These are phyloP conservation scores for Globisporangium megalacanthum DNA, from an alignment of 352 stramenopile genomes.

Conservation along the genomic window DNA sequence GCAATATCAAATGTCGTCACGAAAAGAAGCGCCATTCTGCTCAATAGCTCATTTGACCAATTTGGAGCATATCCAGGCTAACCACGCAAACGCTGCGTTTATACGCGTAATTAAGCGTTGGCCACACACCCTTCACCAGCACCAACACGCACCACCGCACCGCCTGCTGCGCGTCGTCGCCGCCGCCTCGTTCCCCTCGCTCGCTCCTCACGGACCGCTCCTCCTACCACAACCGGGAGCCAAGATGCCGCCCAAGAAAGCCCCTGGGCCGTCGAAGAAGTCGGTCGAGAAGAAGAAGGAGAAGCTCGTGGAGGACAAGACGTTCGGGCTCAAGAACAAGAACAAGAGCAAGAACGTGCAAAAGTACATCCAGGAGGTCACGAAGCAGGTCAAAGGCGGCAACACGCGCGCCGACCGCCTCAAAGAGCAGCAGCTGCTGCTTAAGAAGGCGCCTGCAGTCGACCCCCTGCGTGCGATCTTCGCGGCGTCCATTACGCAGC, in stretches of 20 bases:
- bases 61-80: too few species aligned
- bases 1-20: too few species aligned
- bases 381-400: slow-evolving; percentile 84
- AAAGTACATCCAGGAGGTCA: slow-evolving; percentile 88
- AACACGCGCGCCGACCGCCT: slow-evolving; percentile 74
- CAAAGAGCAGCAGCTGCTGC: slow-evolving; percentile 66
- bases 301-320: slow-evolving; percentile 97
- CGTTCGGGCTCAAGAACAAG: slow-evolving; percentile 99
- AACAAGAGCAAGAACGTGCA: slow-evolving; percentile 98
- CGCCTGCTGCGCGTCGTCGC: too few species aligned
- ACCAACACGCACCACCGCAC: too few species aligned
- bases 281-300: slow-evolving; percentile 88
- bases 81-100: too few species aligned
- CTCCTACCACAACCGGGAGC: too few species aligned
- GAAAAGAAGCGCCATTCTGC: too few species aligned
- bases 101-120: too few species aligned
- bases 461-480: slow-evolving; percentile 84
- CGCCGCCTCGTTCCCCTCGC: too few species aligned
- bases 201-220: too few species aligned
- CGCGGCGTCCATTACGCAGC: slow-evolving; percentile 81
- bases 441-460: slow-evolving; percentile 77
- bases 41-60: too few species aligned
- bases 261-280: slow-evolving; percentile 74
- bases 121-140: too few species aligned
- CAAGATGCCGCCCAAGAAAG: slow-evolving; percentile 78